Conservation (phyloP, 225 moss, liverwort and hornwort genomes). For the Rhytidiadelphus loreus region DNA sequence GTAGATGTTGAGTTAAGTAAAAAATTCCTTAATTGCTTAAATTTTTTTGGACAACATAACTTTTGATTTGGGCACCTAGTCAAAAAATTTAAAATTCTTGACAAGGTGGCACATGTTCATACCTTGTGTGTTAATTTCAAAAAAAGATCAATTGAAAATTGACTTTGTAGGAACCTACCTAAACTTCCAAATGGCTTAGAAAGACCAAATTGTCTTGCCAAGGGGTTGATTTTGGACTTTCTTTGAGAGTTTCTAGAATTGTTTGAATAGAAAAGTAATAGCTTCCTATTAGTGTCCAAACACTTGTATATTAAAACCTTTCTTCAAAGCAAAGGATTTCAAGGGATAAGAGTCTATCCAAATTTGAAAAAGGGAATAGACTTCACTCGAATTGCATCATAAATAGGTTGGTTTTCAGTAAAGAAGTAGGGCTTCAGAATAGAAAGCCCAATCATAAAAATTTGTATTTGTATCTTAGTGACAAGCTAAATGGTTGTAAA, state of each 20-base stretch:
- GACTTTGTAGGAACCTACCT: too few species aligned
- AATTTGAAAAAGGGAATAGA: background rate
- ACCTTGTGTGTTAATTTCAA: too few species aligned
- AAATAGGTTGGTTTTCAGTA: background rate
- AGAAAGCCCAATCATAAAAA: background rate
- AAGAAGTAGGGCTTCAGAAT: too few species aligned
- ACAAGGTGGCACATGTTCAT: too few species aligned
- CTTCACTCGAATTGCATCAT: background rate
- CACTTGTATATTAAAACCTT: background rate
- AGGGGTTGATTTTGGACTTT: too few species aligned
- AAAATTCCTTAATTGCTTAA: too few species aligned
- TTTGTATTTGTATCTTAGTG: background rate
- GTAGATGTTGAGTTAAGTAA: too few species aligned
- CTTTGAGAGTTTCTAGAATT: background rate
- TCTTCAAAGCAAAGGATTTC: background rate
- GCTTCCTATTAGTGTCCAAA: background rate
- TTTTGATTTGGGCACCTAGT: too few species aligned
- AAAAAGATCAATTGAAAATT: too few species aligned
- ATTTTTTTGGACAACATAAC: too few species aligned
- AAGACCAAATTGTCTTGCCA: too few species aligned
- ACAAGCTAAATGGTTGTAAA: background rate
- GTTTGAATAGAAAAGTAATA: background rate
- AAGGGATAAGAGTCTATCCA: background rate
- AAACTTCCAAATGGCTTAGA: too few species aligned
- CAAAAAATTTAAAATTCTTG: rapidly evolving